Percentiles rank a stretch among this genome's conserved stretches.
These are phyloP conservation scores for Blastobotrys ciferrii DNA, from an alignment of 1,139 yeast species.

Conservation along the genomic window DNA sequence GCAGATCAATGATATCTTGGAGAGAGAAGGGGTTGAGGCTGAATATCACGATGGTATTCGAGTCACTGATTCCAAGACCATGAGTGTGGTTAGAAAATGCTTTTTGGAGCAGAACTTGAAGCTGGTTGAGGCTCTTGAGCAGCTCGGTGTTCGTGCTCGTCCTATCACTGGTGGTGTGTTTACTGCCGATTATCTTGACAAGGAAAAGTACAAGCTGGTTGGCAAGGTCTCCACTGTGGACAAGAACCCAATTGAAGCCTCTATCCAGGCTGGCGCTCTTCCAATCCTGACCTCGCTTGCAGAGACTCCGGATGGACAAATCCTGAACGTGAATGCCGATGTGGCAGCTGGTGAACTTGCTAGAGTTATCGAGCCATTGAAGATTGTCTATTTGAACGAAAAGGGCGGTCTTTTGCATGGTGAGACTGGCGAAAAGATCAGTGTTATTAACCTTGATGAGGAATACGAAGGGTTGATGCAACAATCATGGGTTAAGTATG, in stretches of 20 bases:
- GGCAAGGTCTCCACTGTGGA: conserved; percentile 86
- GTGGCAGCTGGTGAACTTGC: conserved; percentile 99
- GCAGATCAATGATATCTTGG: conserved; percentile 90
- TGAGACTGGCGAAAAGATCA: conserved; percentile 82
- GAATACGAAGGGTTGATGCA: conserved; percentile 89
- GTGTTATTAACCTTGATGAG: conserved; percentile 90
- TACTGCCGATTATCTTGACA: conserved; percentile 86
- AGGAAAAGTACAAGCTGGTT: conserved; percentile 86
- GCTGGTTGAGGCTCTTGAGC: conserved; percentile 91
- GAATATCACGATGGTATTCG: conserved; percentile 95
- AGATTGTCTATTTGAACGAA: conserved; percentile 92
- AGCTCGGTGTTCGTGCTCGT: conserved; percentile 95
- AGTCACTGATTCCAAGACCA: conserved; percentile 90
- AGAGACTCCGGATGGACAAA: conserved; percentile 94
- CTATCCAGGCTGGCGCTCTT: conserved; percentile 92
- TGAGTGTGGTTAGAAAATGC: conserved; percentile 94
- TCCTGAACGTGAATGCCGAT: conserved; percentile 95
- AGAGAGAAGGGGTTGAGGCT: conserved; percentile 93
- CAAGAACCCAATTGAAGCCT: conserved; percentile 89
- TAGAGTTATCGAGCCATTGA: conserved; percentile 92
- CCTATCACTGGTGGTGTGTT: conserved; percentile 99
- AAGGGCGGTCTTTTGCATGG: conserved; percentile 98
- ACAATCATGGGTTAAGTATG: conserved; percentile 97
- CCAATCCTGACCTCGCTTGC: conserved; percentile 96
- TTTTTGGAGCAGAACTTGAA: conserved; percentile 92